Conservation (phyloP, 2,329 filamentous ascomycete genomes). For the Ceratocystis variospora region DNA sequence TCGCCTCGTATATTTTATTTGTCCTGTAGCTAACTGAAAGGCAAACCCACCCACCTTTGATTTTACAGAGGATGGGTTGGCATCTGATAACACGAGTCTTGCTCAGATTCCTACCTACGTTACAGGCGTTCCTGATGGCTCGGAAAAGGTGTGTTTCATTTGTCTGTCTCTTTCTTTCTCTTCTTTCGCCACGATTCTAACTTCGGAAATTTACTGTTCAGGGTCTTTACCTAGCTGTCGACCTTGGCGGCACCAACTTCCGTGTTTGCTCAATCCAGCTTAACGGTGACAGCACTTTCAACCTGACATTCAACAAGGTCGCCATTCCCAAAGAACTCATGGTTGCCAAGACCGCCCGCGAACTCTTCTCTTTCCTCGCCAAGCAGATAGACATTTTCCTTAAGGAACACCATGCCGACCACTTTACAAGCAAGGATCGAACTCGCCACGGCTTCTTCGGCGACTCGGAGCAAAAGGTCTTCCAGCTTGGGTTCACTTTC, state of each 20-base stretch:
- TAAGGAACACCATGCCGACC: conserved; percentile 72
- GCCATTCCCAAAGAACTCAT: conserved; percentile 82
- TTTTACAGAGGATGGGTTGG: conserved; percentile 59
- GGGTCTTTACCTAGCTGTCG: conserved; percentile 92
- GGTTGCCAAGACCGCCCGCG: conserved; percentile 70
- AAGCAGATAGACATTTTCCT: conserved; percentile 86
- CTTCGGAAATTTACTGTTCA: conserved; percentile 26
- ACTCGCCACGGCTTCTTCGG: conserved; percentile 46
- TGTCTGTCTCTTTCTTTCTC: neutral
- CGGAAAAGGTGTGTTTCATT: conserved; percentile 62
- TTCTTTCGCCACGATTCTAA: neutral
- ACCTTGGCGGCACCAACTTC: conserved; percentile 97
- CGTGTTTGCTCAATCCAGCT: conserved; percentile 90
- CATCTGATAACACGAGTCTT: conserved; percentile 63
- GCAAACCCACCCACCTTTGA: neutral
- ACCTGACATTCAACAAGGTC: conserved; percentile 82
- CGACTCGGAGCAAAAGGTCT: conserved; percentile 54
- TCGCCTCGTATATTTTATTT: no score
- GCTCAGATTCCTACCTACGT: conserved; percentile 97
- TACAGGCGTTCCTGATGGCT: conserved; percentile 88
- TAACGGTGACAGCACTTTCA: conserved; percentile 90
- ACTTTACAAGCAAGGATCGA: conserved; percentile 39
- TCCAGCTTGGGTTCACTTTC: conserved; percentile 96
- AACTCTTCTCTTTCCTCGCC: conserved; percentile 85
- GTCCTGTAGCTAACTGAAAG: neutral